A percentile compares a stretch with the other conserved stretches of the same genome.
Evolutionary conservation across 805 yeast genomes (phyloP).

Genomic region (Lipomyces sp.): DNA sequence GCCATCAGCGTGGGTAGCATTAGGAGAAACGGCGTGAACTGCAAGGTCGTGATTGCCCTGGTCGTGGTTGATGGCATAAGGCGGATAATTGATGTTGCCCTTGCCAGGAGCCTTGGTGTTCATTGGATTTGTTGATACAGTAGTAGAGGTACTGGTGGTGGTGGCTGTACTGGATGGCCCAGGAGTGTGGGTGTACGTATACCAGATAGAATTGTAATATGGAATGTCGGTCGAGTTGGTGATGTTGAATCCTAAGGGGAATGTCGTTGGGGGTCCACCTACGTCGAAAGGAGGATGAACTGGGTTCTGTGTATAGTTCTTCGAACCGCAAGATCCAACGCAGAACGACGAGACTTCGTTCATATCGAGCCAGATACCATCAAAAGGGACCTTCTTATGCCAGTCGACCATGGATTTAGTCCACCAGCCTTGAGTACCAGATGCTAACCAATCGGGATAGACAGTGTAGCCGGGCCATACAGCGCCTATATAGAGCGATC

Average conservation of each 20-base stretch:
- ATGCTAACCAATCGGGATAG: constrained; percentile 44
- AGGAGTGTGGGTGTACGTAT: constrained; percentile 17
- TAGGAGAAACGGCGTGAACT: constrained; percentile 43
- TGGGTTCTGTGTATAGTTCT: constrained; percentile 10
- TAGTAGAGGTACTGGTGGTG: background rate
- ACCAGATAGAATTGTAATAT: constrained; percentile 15
- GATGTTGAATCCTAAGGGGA: constrained; percentile 5
- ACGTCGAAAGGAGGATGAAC: constrained; percentile 14
- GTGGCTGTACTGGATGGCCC: constrained; percentile 27
- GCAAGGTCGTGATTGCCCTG: constrained; percentile 36
- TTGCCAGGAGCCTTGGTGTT: constrained; percentile 31
- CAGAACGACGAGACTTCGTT: constrained; percentile 51
- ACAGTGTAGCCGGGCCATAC: constrained; percentile 47
- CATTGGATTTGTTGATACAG: background rate
- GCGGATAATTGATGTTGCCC: constrained; percentile 48
- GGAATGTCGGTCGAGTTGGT: constrained; percentile 29
- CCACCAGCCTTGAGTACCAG: constrained; percentile 39
- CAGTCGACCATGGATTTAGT: constrained; percentile 39
- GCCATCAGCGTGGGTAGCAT: constrained; percentile 43
- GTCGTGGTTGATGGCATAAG: constrained; percentile 45
- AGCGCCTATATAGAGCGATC: constrained; percentile 44
- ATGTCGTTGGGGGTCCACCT: constrained; percentile 8
- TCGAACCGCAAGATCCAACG: constrained; percentile 45
- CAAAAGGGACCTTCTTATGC: constrained; percentile 36
- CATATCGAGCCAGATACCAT: constrained; percentile 76